These are phyloP conservation scores for Coemansia erecta DNA, from an alignment of 192 early-diverging fungal genomes.

Conservation along the genomic window DNA sequence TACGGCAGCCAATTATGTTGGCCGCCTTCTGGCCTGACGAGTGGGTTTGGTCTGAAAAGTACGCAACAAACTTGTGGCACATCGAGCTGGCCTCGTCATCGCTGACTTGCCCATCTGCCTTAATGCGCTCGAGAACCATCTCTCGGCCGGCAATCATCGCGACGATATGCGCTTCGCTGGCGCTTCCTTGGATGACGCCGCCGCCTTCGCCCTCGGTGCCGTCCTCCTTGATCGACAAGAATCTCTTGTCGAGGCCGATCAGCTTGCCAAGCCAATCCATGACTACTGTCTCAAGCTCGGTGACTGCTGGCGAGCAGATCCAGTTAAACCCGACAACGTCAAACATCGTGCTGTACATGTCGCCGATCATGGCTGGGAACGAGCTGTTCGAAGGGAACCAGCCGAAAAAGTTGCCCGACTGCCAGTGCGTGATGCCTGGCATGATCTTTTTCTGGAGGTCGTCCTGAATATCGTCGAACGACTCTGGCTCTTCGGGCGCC, in stretches of 20 bases:
- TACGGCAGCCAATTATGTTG: constrained; percentile 49
- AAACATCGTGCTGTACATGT: constrained; percentile 64
- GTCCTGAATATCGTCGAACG: constrained; percentile 42
- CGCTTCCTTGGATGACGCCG: constrained; percentile 65
- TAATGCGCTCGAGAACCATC: constrained; percentile 37
- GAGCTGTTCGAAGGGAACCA: constrained; percentile 59
- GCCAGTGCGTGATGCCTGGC: constrained; percentile 71
- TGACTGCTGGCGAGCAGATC: constrained; percentile 57
- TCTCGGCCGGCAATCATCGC: constrained; percentile 60
- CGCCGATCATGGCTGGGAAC: constrained; percentile 60
- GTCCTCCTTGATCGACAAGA: constrained; percentile 44
- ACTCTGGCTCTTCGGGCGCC: constrained; percentile 55
- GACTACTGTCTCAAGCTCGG: constrained; percentile 62
- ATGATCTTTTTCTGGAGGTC: constrained; percentile 60
- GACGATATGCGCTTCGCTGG: constrained; percentile 60
- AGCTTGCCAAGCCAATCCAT: constrained; percentile 67
- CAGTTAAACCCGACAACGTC: constrained; percentile 57
- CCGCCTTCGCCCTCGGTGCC: constrained; percentile 57
- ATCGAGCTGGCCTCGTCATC: constrained; percentile 29
- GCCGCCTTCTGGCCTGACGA: constrained; percentile 56
- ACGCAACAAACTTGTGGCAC: constrained; percentile 54
- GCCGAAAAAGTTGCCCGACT: constrained; percentile 63
- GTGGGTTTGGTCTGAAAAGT: constrained; percentile 65
- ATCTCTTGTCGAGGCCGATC: constrained; percentile 58
- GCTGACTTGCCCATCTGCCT: constrained; percentile 13